A percentile compares a stretch with the other conserved stretches of the same genome.
phyloP scores from a whole-genome alignment of 139 green algal genomes.

The Chlorella sorokiniana region DNA sequence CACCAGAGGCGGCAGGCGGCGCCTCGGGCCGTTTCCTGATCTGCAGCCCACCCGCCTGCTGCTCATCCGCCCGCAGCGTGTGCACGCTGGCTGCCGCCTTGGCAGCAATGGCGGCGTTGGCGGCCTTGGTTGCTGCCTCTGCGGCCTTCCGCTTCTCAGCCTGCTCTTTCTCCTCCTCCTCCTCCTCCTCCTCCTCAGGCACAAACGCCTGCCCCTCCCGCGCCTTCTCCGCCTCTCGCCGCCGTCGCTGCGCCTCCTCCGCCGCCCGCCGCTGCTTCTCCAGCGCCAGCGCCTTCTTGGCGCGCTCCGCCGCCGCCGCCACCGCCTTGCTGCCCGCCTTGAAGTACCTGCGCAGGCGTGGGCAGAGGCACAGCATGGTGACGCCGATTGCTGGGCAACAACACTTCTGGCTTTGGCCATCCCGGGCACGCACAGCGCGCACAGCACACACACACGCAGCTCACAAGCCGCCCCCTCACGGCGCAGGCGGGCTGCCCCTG shows the following conservation, averaged over 20 bases:
- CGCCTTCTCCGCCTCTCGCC: constrained; percentile 7
- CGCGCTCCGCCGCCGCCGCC: constrained; percentile 24
- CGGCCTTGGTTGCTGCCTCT: neutral
- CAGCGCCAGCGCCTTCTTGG: constrained; percentile 15
- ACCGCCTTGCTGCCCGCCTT: constrained; percentile 50
- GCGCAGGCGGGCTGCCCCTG: neutral
- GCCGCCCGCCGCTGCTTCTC: constrained; percentile 42
- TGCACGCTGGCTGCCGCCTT: constrained; percentile 16
- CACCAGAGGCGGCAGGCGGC: neutral
- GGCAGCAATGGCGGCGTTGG: neutral
- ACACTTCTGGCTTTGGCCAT: too few relatives aligned
- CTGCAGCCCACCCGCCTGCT: constrained; percentile 11
- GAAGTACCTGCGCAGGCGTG: constrained; percentile 62
- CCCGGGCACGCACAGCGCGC: neutral
- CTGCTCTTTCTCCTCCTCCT: neutral
- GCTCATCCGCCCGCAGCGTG: neutral
- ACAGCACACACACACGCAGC: neutral
- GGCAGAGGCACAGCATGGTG: neutral
- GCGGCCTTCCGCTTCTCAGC: neutral
- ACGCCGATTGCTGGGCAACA: neutral
- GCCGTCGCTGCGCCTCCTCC: constrained; percentile 28
- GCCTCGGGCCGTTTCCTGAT: neutral
- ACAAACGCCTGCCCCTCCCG: constrained; percentile 4
- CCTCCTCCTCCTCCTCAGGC: constrained; percentile 30
- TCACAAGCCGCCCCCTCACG: neutral